These are phyloP conservation scores for Globisporangium mamillatum DNA, from an alignment of 352 stramenopile species.

Conservation along the genomic window DNA sequence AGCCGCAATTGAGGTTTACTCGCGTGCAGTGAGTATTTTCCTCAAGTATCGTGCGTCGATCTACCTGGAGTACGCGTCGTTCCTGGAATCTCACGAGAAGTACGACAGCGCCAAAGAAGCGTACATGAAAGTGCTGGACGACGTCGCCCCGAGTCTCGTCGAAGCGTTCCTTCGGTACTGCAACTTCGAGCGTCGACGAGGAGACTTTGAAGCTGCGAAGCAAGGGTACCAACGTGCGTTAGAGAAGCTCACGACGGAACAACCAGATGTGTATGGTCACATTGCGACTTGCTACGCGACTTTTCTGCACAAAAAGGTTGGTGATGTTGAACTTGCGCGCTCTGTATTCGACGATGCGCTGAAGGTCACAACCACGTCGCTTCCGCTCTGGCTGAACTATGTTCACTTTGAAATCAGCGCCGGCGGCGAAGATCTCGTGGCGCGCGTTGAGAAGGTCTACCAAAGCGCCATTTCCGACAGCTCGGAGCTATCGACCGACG, in stretches of 20 bases:
- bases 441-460: conserved; percentile 43
- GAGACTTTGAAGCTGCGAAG: conserved; percentile 47
- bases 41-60: conserved; percentile 72
- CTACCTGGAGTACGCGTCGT: conserved; percentile 71
- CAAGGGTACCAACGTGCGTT: conserved; percentile 54
- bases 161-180: conserved; percentile 64
- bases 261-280: conserved; percentile 47
- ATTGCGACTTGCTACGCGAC: conserved; percentile 55
- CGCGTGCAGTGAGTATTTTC: conserved; percentile 60
- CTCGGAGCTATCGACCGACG: conserved; percentile 50
- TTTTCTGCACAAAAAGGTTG: conserved; percentile 50
- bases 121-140: conserved; percentile 55
- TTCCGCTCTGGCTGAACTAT: conserved; percentile 65
- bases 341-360: conserved; percentile 42
- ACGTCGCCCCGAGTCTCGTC: conserved; percentile 56
- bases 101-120: conserved; percentile 41
- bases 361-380: conserved; percentile 37
- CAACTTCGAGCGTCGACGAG: conserved; percentile 69
- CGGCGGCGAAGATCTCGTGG: conserved; percentile 29
- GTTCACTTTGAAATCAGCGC: conserved; percentile 66
- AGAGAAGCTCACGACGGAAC: conserved; percentile 30
- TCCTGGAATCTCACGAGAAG: conserved; percentile 63
- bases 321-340: conserved; percentile 38
- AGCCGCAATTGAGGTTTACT: conserved; percentile 58
- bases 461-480: conserved; percentile 47